Evolutionary conservation across 2,329 filamentous ascomycete species (phyloP).

Genomic region (Neofusicoccum kwambonambiense): DNA sequence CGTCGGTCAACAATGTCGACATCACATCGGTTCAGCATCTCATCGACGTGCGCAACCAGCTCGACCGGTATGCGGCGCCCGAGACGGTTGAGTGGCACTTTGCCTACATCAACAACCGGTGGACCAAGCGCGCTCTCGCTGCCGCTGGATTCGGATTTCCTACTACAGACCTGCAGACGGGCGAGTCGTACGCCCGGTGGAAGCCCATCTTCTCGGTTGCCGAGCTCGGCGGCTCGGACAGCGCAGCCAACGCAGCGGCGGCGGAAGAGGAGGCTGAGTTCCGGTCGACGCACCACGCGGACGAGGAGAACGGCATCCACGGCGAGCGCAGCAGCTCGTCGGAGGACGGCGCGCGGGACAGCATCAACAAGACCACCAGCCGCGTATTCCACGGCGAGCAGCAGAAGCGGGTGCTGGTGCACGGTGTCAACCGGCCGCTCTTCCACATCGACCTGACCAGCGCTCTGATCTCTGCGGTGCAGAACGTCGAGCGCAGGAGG

Average conservation of each 20-base stretch:
- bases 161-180: slow-evolving; percentile 50
- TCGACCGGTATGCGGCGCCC: slow-evolving; percentile 80
- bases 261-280: slow-evolving; percentile 35
- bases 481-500: slow-evolving; percentile 62
- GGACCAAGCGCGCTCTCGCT: slow-evolving; percentile 88
- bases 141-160: slow-evolving; percentile 88
- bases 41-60: slow-evolving; percentile 91
- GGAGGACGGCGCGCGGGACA: slow-evolving; percentile 15
- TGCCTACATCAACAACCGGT: slow-evolving; percentile 87
- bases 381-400: slow-evolving; percentile 25
- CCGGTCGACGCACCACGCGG: not conserved
- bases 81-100: slow-evolving; percentile 92
- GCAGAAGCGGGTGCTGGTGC: slow-evolving; percentile 58
- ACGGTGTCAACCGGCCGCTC: slow-evolving; percentile 83
- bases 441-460: slow-evolving; percentile 93
- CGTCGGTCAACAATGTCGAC: slow-evolving; percentile 89
- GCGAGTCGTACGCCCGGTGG: slow-evolving; percentile 66
- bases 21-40: slow-evolving; percentile 88
- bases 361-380: slow-evolving; percentile 32
- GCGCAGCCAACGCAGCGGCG: slow-evolving; percentile 69
- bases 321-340: not conserved
- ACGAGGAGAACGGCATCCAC: slow-evolving; percentile 18
- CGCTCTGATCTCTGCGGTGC: slow-evolving; percentile 82
- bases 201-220: slow-evolving; percentile 94
- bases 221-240: slow-evolving; percentile 71